A percentile compares a stretch with the other conserved stretches of the same genome.
Evolutionary conservation across 208 protist species (phyloP).

Genomic region (Leishmania martiniquensis): DNA sequence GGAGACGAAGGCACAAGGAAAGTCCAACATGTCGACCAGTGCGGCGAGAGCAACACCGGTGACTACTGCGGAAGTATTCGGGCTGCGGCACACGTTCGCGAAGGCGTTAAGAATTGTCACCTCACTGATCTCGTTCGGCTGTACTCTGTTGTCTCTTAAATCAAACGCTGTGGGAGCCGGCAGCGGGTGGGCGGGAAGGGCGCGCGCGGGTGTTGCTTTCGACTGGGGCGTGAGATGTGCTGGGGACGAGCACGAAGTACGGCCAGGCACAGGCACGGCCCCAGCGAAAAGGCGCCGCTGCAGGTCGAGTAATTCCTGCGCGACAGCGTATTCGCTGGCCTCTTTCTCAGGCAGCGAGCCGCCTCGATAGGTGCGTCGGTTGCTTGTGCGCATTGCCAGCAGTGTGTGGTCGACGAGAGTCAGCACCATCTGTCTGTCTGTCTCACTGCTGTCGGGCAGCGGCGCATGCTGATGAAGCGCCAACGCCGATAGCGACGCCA

Average conservation of each 20-base stretch:
- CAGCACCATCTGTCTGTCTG: slow-evolving; percentile 35
- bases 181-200: background rate
- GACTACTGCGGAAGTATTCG: slow-evolving; percentile 60
- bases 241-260: slow-evolving; percentile 10
- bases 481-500: background rate
- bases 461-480: background rate
- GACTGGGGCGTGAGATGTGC: background rate
- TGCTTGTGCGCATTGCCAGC: slow-evolving; percentile 27
- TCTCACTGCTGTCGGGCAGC: slow-evolving; percentile 17
- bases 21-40: slow-evolving; percentile 71
- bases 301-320: slow-evolving; percentile 15
- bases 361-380: slow-evolving; percentile 13
- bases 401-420: slow-evolving; percentile 32
- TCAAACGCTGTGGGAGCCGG: background rate
- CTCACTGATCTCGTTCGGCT: slow-evolving; percentile 39
- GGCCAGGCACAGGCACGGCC: slow-evolving; percentile 19
- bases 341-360: slow-evolving; percentile 5
- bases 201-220: background rate
- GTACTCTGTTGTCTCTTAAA: slow-evolving; percentile 9
- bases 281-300: slow-evolving; percentile 31
- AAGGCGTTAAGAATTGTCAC: slow-evolving; percentile 66
- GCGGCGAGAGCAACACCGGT: slow-evolving; percentile 72
- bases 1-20: slow-evolving; percentile 66
- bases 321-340: slow-evolving; percentile 9
- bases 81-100: slow-evolving; percentile 56